Conservation (phyloP, 2,329 filamentous ascomycete genomes). For the Cladosporium phlei region DNA sequence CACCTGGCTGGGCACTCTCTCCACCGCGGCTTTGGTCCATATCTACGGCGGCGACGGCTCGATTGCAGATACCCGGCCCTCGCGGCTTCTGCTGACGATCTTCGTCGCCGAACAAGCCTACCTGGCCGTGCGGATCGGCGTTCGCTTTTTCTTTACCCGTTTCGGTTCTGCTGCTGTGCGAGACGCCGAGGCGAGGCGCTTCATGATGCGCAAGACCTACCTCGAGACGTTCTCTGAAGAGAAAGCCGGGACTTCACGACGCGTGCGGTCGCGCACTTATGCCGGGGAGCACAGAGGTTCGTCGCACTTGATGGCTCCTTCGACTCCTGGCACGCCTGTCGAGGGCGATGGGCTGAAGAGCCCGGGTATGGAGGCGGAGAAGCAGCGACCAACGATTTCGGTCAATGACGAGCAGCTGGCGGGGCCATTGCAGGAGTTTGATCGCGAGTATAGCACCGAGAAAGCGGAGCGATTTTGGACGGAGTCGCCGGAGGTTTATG, state of each 20-base stretch:
- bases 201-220: constrained; percentile 69
- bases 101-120: constrained; percentile 87
- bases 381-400: constrained; percentile 7
- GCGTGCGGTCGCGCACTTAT: constrained; percentile 5
- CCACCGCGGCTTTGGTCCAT: constrained; percentile 80
- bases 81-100: constrained; percentile 75
- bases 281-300: constrained; percentile 7
- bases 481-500: constrained; percentile 2
- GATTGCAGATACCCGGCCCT: constrained; percentile 56
- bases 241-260: constrained; percentile 28
- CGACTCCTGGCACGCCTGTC: background rate
- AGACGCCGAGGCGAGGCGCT: constrained; percentile 74
- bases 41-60: constrained; percentile 68
- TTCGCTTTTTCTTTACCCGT: constrained; percentile 67
- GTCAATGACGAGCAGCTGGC: constrained; percentile 2
- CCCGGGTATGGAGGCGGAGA: constrained; percentile 1
- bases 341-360: constrained; percentile 5
- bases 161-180: constrained; percentile 78
- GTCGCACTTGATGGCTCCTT: background rate
- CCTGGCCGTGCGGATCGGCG: constrained; percentile 65
- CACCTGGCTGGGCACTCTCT: constrained; percentile 89
- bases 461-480: constrained; percentile 11
- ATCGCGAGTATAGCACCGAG: constrained; percentile 6
- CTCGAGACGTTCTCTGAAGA: constrained; percentile 66
- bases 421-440: background rate